Percentiles rank a stretch among this genome's conserved stretches.
Evolutionary conservation across 2,329 filamentous ascomycete species (phyloP).

Genomic region (Aspergillaceae sp.): DNA sequence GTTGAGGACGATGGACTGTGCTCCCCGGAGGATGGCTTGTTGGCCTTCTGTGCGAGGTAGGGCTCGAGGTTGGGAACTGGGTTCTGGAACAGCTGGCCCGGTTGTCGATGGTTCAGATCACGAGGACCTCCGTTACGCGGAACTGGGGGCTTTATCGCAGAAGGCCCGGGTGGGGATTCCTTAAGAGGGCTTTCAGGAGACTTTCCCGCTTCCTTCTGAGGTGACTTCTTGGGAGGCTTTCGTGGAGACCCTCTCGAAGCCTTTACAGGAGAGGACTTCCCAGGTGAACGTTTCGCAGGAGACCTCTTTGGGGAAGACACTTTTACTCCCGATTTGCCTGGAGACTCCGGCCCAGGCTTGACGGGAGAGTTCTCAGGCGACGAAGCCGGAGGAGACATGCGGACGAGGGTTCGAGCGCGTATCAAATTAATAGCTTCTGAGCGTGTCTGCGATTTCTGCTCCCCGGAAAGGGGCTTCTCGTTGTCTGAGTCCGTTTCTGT

Average conservation of each 20-base stretch:
- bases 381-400: conserved; percentile 1
- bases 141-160: background rate
- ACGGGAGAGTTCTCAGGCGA: background rate
- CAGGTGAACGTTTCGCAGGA: background rate
- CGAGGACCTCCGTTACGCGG: background rate
- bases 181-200: background rate
- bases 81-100: background rate
- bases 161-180: background rate
- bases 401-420: conserved; percentile 7
- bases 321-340: background rate
- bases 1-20: background rate
- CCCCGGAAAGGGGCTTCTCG: background rate
- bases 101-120: background rate
- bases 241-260: background rate
- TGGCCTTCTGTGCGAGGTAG: background rate
- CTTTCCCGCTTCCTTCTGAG: background rate
- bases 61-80: background rate
- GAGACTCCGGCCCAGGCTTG: background rate
- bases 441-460: conserved; percentile 1
- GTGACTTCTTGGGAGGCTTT: background rate
- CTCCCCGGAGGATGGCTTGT: background rate
- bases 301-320: background rate
- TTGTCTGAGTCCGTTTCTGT: too few relatives aligned
- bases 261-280: background rate
- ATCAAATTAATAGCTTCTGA: conserved; percentile 9